Evolutionary conservation across 257 asterid genomes (phyloP), one percentile per base, ranked within the genome.

Genomic region (Nemophila menziesii): DNA sequence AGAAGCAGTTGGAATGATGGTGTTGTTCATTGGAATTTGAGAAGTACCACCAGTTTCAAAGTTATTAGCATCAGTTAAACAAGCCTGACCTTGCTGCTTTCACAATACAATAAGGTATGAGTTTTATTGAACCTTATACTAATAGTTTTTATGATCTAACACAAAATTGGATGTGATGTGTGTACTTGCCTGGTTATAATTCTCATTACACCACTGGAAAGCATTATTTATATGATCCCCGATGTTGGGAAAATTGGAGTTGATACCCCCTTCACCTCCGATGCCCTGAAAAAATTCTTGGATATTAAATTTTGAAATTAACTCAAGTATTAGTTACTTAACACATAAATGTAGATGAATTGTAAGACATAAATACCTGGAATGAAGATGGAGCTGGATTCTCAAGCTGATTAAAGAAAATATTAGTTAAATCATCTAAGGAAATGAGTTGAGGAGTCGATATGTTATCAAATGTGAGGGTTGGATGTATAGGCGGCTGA

Each of bases 331-430:
- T n/a, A n/a, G n/a, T n/a, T n/a, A n/a, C n/a, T n/a, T n/a, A n/a
- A n/a, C n/a, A n/a, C 9, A 29, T 29, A 29, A 13, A 7, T 29
- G 36, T 29, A 29, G 12, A 7, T 29, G 12, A 24, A 29, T 29
- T 13, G 8, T 29, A n/a, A n/a, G n/a, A n/a, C 36, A 29, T 10
- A 29, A 29, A 7, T 29, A 29, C 36, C 36, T 29, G 36, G 36
- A 29, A 10, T 29, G 36, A 43, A 13, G 43, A 26, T 34, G n/a
- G 29, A 48, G 5, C n/a, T n/a, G n/a, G n/a, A n/a, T n/a, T 19
- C 12, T 48, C 39, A 24, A 33, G 19, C 20, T 48, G 44, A 48
- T 48, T 34, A 29, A 48, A 5, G 54, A 36, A 16, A 33, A 20
- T 19, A 48, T 11, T 22, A 34, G 33, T 34, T 33, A 48, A 33